Base-by-base conservation (phyloP, 768 basidiomycete genomes). In the Pisolithus albus region DNA sequence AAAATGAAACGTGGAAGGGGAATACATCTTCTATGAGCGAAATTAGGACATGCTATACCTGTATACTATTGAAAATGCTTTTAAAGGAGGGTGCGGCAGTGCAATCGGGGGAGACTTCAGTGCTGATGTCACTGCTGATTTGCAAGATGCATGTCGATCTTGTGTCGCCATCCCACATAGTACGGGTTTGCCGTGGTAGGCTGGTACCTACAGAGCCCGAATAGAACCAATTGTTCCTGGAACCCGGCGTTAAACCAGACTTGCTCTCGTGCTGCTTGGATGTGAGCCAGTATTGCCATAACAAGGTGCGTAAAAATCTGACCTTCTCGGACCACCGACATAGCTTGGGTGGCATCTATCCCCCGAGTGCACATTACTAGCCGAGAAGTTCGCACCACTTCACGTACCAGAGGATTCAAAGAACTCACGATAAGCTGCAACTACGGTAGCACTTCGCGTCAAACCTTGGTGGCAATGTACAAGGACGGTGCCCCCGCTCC, bases 241-340 rank as follows among this genome's bases (percentile, higher is more conserved):
- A 88, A 88, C 41, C 86, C 86, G n/a, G 83, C 78, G 55, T 81
- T 85, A 54, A 81, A 78, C 85, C 86, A 88, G 48, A 87, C 84
- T 60, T 87, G 84, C 65, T 86, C 81, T 46, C 86, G 83, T 45
- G 79, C 86, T 88, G 58, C 38, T 13, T 34, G 47, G 55, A 30
- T 7, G 34, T 15, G 54, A 23, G 4, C 10, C 24, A 56, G 51
- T 32, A 36, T 36, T 18, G 19, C 39, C 15, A 18, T 56, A 46
- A 18, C 52, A 11, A 52, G 40, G 49, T 37, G 47, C 23, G 49
- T 23, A 52, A 16, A 34, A 37, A 57, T 52, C 69, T 54, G 63
- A 83, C 86, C 81, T 67, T 73, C 63, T 63, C 86, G 76, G 53
- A 88, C 78, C 32, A 70, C 68, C 46, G 80, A 75, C 60, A 87